Conservation (phyloP, 192 early-diverging fungal species). For the Backusella mclennaniae region DNA sequence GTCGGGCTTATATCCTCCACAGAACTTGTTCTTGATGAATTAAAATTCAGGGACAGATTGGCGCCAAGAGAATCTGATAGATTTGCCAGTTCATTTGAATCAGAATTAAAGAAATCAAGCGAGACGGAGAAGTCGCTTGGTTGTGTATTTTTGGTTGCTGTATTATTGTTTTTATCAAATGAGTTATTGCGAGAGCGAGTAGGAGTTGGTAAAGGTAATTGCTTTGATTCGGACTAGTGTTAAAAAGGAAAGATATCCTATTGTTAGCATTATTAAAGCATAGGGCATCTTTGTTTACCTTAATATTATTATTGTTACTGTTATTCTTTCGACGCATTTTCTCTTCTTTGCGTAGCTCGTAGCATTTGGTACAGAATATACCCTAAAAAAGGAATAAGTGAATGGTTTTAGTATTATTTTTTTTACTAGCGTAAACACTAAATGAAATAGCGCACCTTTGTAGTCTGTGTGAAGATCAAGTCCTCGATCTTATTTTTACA, state of each 20-base stretch:
- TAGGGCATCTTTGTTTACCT: background rate
- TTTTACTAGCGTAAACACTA: background rate
- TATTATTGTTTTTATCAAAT: background rate
- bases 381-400: constrained; percentile 40
- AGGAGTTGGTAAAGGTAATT: constrained; percentile 1
- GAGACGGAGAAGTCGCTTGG: constrained; percentile 1
- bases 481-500: constrained; percentile 75
- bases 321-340: constrained; percentile 32
- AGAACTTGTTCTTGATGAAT: background rate
- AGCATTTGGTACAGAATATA: constrained; percentile 72
- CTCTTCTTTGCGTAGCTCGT: constrained; percentile 56
- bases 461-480: constrained; percentile 77
- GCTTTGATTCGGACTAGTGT: background rate
- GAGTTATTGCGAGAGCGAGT: constrained; percentile 19
- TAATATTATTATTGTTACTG: background rate
- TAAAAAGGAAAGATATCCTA: constrained; percentile 7
- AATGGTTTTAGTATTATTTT: background rate
- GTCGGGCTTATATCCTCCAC: background rate
- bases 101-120: constrained; percentile 32
- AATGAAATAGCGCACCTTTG: constrained; percentile 43
- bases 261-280: background rate
- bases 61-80: constrained; percentile 34
- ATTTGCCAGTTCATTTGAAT: constrained; percentile 32
- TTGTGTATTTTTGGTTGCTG: background rate
- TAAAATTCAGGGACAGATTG: constrained; percentile 18